Percentiles rank a stretch among this genome's conserved stretches.
Evolutionary conservation across 2,329 filamentous ascomycete genomes (phyloP).

Genomic region (Cladosporium halotolerans): DNA sequence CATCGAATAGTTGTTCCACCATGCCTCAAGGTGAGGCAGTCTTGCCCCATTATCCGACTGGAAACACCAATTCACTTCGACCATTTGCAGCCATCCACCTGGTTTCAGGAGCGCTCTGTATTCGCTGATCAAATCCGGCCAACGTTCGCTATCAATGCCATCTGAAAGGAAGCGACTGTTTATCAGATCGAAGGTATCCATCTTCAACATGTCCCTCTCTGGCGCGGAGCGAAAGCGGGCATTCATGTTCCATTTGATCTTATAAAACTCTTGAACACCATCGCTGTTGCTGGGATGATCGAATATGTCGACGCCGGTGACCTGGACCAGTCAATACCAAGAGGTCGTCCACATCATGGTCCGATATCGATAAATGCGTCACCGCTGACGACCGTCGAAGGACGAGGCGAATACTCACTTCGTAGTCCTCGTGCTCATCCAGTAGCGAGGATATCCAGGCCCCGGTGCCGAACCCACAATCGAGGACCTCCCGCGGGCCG

Average conservation of each 20-base stretch:
- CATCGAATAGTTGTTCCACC: background rate
- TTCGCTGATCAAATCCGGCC: background rate
- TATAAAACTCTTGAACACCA: background rate
- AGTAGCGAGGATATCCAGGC: background rate
- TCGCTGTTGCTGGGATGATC: background rate
- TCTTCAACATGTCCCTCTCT: background rate
- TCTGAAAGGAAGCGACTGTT: slow-evolving; percentile 2
- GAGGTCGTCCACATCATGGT: background rate
- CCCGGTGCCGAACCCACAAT: background rate
- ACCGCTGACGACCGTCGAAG: background rate
- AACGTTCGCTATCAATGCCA: background rate
- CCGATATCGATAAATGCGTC: background rate
- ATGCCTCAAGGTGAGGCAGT: background rate
- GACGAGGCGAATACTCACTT: background rate
- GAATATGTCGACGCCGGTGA: slow-evolving; percentile 1
- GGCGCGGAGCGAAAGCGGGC: background rate
- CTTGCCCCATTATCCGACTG: background rate
- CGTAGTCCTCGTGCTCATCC: background rate
- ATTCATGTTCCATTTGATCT: background rate
- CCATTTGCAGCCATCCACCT: slow-evolving; percentile 3
- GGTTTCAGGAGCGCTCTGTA: background rate
- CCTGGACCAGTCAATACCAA: background rate
- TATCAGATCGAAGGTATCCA: background rate
- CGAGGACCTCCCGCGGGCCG: background rate
- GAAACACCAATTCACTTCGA: background rate